These are phyloP conservation scores for Aegilops sharonensis DNA, from an alignment of 176 grass and related monocot genomes.

Conservation along the genomic window DNA sequence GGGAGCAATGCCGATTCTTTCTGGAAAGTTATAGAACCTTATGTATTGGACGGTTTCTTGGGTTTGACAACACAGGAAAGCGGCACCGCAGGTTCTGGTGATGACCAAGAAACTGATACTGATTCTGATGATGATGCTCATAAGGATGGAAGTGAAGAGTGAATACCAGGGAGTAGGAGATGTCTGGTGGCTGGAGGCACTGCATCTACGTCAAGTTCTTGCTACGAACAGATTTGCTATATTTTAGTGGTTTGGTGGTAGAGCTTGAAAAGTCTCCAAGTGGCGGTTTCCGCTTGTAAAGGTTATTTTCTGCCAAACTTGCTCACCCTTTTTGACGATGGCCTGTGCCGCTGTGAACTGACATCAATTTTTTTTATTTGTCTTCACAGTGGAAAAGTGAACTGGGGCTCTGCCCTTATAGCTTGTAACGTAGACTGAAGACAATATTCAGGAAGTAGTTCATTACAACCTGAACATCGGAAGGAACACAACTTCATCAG, in stretches of 20 bases:
- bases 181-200: not conserved
- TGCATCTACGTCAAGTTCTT: not conserved
- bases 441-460: not conserved
- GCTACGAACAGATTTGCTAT: not conserved
- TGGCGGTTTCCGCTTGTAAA: not conserved
- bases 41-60: constrained; percentile 58
- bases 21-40: constrained; percentile 64
- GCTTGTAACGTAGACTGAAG: not conserved
- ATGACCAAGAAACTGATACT: constrained; percentile 19
- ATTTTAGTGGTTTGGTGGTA: not conserved
- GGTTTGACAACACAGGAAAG: not conserved
- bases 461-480: not conserved
- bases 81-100: not conserved
- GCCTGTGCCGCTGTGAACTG: not conserved
- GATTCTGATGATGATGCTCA: constrained; percentile 44
- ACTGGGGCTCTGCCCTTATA: not conserved
- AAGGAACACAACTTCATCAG: not conserved
- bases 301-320: not conserved
- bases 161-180: not conserved
- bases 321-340: not conserved
- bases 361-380: not conserved
- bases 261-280: not conserved
- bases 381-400: not conserved
- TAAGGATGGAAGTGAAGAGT: not conserved
- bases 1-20: constrained; percentile 67